Evolutionary conservation across 257 asterid genomes (phyloP).

Genomic region (Petunia secreta): DNA sequence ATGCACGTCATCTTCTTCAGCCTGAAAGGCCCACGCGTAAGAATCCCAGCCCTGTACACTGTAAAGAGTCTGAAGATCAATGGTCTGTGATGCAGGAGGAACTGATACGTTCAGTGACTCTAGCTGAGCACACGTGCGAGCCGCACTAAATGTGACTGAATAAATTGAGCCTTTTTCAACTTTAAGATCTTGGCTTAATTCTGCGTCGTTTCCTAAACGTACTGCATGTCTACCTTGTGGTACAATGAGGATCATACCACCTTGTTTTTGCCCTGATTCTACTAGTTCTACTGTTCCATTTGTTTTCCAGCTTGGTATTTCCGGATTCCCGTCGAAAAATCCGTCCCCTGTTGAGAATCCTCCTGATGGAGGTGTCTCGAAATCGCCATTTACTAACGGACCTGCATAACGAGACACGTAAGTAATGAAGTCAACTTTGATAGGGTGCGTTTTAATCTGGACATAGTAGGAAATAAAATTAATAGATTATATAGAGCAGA

Average conservation of each 20-base stretch:
- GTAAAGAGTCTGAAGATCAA: slow-evolving; percentile 90
- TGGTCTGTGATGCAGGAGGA: slow-evolving; percentile 79
- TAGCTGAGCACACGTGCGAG: slow-evolving; percentile 97
- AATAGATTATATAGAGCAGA: too few species aligned
- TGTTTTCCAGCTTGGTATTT: slow-evolving; percentile 79
- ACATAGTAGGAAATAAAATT: neutral
- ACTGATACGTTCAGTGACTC: slow-evolving; percentile 95
- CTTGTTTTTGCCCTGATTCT: slow-evolving; percentile 83
- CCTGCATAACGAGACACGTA: slow-evolving; percentile 39
- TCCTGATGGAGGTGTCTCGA: slow-evolving; percentile 80
- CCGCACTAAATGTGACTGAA: slow-evolving; percentile 92
- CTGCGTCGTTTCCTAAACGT: slow-evolving; percentile 91
- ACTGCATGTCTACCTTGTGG: slow-evolving; percentile 85
- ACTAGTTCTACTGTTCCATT: slow-evolving; percentile 86
- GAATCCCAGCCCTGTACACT: slow-evolving; percentile 95
- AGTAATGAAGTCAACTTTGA: neutral
- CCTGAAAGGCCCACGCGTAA: slow-evolving; percentile 88
- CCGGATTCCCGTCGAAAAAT: slow-evolving; percentile 50
- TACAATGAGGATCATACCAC: slow-evolving; percentile 95
- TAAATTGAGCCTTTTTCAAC: slow-evolving; percentile 76
- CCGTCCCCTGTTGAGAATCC: slow-evolving; percentile 60
- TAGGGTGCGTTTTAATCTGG: too few species aligned
- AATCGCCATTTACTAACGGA: slow-evolving; percentile 77
- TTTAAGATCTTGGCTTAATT: slow-evolving; percentile 72
- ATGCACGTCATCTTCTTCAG: slow-evolving; percentile 52